Evolutionary conservation across 1,284 basidiomycete genomes (phyloP).

Genomic region (Fereydounia khargensis): DNA sequence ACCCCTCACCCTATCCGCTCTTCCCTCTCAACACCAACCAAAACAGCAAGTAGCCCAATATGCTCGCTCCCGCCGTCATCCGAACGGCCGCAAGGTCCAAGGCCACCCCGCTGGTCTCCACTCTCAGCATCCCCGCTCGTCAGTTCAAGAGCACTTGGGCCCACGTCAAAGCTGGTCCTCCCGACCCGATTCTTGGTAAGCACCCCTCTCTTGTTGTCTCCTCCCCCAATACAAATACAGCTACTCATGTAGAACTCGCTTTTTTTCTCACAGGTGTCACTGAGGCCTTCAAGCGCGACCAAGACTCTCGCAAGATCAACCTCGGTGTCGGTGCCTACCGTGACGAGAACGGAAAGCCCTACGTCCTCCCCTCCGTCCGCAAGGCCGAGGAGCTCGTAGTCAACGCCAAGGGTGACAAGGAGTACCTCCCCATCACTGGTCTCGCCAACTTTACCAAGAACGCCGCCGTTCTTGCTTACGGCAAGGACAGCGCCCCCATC

Average conservation of each 20-base stretch:
- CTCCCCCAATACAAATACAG: background rate
- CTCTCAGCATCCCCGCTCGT: conserved; percentile 21
- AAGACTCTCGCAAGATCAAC: conserved; percentile 91
- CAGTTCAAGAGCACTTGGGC: conserved; percentile 73
- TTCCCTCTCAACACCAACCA: background rate
- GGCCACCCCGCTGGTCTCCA: conserved; percentile 11
- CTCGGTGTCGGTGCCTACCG: conserved; percentile 80
- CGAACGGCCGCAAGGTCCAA: conserved; percentile 25
- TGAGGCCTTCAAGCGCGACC: conserved; percentile 83
- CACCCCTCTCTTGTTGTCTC: conserved; percentile 9
- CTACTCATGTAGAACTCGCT: background rate
- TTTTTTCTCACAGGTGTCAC: conserved; percentile 66
- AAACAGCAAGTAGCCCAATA: conserved; percentile 3
- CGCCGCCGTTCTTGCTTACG: conserved; percentile 89
- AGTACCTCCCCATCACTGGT: conserved; percentile 96
- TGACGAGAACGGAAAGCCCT: conserved; percentile 91
- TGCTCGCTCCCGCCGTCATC: conserved; percentile 25
- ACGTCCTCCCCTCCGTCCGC: conserved; percentile 83
- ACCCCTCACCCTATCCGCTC: background rate
- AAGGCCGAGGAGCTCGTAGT: conserved; percentile 82
- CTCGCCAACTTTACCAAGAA: conserved; percentile 82
- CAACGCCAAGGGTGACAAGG: conserved; percentile 79
- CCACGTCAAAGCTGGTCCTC: conserved; percentile 79
- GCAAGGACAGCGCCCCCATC: conserved; percentile 68
- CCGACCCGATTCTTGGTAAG: conserved; percentile 87